phyloP scores from a whole-genome alignment of 345 rosid species.

The Aurinia saxatilis region DNA sequence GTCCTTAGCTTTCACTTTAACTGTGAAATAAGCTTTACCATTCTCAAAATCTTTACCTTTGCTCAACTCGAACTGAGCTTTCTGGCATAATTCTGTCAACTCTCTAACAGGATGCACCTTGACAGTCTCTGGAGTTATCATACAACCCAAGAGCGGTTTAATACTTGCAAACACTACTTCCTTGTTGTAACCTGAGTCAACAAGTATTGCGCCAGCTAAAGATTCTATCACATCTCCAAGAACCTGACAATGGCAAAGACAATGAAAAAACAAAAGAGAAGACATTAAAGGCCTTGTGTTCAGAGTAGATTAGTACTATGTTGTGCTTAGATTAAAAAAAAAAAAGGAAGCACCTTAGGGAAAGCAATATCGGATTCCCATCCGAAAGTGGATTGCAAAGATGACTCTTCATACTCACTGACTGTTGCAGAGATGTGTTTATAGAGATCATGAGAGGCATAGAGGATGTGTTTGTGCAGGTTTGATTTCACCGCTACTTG shows the following conservation, averaged over 20 bases:
- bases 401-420: constrained; percentile 20
- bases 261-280: background rate
- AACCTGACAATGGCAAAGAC: constrained; percentile 36
- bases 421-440: constrained; percentile 38
- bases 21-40: constrained; percentile 25
- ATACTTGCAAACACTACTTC: constrained; percentile 52
- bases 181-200: constrained; percentile 71
- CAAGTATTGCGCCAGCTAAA: constrained; percentile 75
- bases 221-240: constrained; percentile 91
- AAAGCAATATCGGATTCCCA: constrained; percentile 72
- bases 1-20: constrained; percentile 55
- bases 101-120: constrained; percentile 61
- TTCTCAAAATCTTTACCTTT: constrained; percentile 10
- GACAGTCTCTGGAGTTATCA: constrained; percentile 62
- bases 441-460: constrained; percentile 60
- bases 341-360: constrained; percentile 56
- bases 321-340: background rate
- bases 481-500: constrained; percentile 45
- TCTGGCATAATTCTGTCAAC: constrained; percentile 51
- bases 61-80: constrained; percentile 21
- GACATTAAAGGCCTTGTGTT: background rate
- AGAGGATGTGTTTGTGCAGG: constrained; percentile 62
- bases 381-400: constrained; percentile 49
- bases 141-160: constrained; percentile 62
- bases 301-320: background rate